Base-by-base conservation (phyloP, 2,329 filamentous ascomycete species). In the Neospermospora avenae region DNA sequence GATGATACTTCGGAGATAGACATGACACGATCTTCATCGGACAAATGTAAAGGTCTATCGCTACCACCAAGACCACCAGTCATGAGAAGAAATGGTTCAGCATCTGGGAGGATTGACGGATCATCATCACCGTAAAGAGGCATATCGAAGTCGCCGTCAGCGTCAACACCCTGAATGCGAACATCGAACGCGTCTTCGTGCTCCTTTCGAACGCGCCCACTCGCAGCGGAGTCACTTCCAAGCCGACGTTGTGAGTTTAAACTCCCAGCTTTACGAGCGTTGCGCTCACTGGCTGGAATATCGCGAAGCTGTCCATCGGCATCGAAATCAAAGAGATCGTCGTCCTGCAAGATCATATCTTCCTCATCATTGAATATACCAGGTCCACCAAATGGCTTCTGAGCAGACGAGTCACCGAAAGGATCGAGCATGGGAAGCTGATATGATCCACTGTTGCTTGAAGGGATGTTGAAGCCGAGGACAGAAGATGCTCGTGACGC, bases 261-360 rank as follows among this genome's bases (percentile, higher is more conserved):
- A 45, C 56, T 67, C 14, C 28, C 61, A 48, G 54, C 54, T 24
- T 59, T 63, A 42, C 63, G 65, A 59, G 62, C 57, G 31, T 65
- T 61, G 13, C 63, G 63, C 31, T 70, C 68, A 52, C 62, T 62
- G 20, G 58, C 60, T 11, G 64, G 59, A 13, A 82, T 69, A 54
- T 84, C 81, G 31, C 82, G 70, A 4, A 88, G 73, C 63, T 83
- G 81, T 7, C 85, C 85, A 61, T 88, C 79, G 14, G 79, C 83
- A 64, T 86, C 85, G 64, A 88, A 81, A 39, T 78, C 80, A 65
- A 89, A 85, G 55, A 81, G 80, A 22, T 79, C 76, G n/a, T 84
- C 81, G 35, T 79, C 69, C 54, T 77, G 71, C 59, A 81, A 72
- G 18, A 79, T 71, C 20, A 79, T 75, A 11, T 74, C 74, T 42